Percentiles rank a stretch among this genome's conserved stretches.
Conservation (phyloP, 164 flowering plant genomes). For the Echeveria elegans region DNA sequence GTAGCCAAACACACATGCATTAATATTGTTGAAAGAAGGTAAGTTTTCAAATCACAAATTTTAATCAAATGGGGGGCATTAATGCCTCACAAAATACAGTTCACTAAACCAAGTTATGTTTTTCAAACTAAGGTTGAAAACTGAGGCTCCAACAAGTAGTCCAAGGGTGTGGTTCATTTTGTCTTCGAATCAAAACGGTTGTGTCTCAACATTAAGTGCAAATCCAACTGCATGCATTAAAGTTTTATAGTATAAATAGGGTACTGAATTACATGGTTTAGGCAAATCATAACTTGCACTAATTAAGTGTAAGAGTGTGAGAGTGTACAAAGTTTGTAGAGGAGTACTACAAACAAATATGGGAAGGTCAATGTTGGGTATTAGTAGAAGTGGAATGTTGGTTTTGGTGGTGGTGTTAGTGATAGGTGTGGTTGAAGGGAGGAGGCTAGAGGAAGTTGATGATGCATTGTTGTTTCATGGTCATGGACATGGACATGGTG, state of each 20-base stretch:
- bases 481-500: not conserved
- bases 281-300: not conserved
- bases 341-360: not conserved
- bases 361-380: not conserved
- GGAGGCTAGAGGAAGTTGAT: not conserved
- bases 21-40: too few relatives aligned
- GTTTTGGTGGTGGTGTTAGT: not conserved
- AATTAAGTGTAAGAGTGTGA: not conserved
- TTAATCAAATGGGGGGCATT: not conserved
- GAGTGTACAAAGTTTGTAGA: not conserved
- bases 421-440: not conserved
- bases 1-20: too few relatives aligned
- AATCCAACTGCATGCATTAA: not conserved
- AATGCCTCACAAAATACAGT: not conserved
- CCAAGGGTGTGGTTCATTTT: not conserved
- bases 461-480: not conserved
- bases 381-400: not conserved
- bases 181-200: not conserved
- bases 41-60: not conserved
- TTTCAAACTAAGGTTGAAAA: not conserved
- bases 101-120: not conserved
- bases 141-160: not conserved
- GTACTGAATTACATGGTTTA: not conserved
- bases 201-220: conserved; percentile 1
- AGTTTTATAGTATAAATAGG: not conserved